Evolutionary conservation across 225 moss, liverwort and hornwort genomes (phyloP).

Genomic region (Anthoceros angustus): DNA sequence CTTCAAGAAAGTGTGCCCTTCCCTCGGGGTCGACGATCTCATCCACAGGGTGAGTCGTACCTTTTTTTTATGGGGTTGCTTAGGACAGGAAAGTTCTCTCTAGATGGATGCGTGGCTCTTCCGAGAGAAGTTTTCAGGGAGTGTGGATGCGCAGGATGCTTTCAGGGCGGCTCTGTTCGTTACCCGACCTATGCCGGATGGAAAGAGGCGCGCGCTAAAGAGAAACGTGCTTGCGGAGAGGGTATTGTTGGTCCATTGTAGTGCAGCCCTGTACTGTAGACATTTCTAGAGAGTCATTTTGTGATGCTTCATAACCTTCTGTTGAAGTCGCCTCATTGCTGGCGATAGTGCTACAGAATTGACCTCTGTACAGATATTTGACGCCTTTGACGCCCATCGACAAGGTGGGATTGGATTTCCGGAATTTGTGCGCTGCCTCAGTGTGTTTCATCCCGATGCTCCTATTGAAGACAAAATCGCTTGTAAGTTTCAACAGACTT

Average conservation of each 20-base stretch:
- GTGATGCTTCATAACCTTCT: background rate
- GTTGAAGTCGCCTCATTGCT: background rate
- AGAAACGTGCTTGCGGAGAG: constrained; percentile 51
- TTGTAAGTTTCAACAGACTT: constrained; percentile 24
- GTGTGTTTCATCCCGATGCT: constrained; percentile 83
- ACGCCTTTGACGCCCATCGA: constrained; percentile 66
- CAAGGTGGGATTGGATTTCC: constrained; percentile 87
- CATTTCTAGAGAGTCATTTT: background rate
- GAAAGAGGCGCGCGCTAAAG: constrained; percentile 38
- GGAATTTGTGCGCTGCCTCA: constrained; percentile 77
- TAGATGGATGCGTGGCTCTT: no score
- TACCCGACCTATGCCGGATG: no score
- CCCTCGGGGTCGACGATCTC: constrained; percentile 61
- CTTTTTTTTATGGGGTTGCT: background rate
- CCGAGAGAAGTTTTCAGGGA: background rate
- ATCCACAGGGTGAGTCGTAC: constrained; percentile 55
- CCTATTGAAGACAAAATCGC: constrained; percentile 44
- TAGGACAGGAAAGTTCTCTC: no score
- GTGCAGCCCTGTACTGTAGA: background rate
- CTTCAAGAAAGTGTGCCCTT: constrained; percentile 72
- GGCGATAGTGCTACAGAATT: background rate
- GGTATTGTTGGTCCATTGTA: constrained; percentile 12
- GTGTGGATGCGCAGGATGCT: constrained; percentile 39
- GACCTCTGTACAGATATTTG: constrained; percentile 45
- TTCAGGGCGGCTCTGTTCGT: constrained; percentile 68